phyloP scores from a whole-genome alignment of 2,329 filamentous ascomycete genomes.

The Cercospora berteroae region DNA sequence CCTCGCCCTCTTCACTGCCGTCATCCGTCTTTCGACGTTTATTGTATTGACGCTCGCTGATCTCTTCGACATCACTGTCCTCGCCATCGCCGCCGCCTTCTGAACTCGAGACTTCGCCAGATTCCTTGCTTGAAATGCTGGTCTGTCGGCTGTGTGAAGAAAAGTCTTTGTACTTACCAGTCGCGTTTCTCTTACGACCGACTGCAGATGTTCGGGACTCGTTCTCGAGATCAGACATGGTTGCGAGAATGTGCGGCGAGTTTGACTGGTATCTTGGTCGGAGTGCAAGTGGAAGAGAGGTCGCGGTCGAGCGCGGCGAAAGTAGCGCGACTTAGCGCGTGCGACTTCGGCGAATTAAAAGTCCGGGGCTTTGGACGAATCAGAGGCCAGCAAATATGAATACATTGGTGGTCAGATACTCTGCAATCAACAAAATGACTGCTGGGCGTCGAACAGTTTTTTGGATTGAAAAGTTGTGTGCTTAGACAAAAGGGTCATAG shows the following conservation, averaged over 20 bases:
- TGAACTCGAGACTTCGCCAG: constrained; percentile 16
- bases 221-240: constrained; percentile 12
- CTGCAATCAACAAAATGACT: not conserved
- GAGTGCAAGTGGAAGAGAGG: not conserved
- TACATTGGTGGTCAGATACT: not conserved
- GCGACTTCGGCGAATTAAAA: not conserved
- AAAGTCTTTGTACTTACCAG: constrained; percentile 6
- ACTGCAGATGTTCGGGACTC: constrained; percentile 15
- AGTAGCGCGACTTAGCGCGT: not conserved
- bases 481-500: not conserved
- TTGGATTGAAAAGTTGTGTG: not conserved
- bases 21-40: constrained; percentile 1
- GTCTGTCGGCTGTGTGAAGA: constrained; percentile 4
- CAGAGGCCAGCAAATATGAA: not conserved
- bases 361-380: not conserved
- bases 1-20: constrained; percentile 4
- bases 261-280: not conserved
- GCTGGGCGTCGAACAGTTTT: not conserved
- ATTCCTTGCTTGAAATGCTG: constrained; percentile 20
- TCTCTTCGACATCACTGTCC: not conserved
- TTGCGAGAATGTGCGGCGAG: not conserved
- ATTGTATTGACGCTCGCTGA: not conserved
- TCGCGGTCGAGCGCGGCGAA: not conserved
- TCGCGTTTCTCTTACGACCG: constrained; percentile 12
- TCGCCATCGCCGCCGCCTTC: not conserved